Base-by-base conservation (phyloP, 768 basidiomycete species). In the Termitomyces sp. region DNA sequence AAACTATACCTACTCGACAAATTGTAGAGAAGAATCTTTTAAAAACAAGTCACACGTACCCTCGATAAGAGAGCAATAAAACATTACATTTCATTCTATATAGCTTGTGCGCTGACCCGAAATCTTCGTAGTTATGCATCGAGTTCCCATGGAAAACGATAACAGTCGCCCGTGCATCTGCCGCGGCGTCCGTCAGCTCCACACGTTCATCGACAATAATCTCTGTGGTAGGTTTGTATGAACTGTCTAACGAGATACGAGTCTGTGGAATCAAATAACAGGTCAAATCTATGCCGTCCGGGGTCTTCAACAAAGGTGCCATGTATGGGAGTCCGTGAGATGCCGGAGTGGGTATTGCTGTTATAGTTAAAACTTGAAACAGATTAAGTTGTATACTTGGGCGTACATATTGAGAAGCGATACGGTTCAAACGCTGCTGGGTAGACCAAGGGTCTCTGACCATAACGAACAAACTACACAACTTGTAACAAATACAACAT, bases 61-160 rank as follows among this genome's bases (percentile, higher is more conserved):
- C 94, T 57, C 95, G 78, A 70, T 98, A 98, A 46, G 91, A 93
- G 5, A 94, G 72, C 77, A 94, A 87, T 50, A 97, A 75, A 0
- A 95, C 92, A 64, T 95, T 94, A 67, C 90, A 95, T 20, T 85
- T 78, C 78, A 86, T 80, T 63, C 79, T 76, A 20, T 80, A 85
- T 64, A 95, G 89, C 34, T 85, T 73, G 31, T 75, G 73, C 0
- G 88, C 93, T 16, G 87, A 69, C 3, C 87, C 84, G 57, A 92
- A 77, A 1, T 90, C 79, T 65, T 93, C 88, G 4, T 91, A 91
- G 45, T 83, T 76, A 62, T 89, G 87, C 60, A 85, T 86, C 0
- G 82, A 85, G 61, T 91, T 89, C 2, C 94, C 95, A 65, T 96
- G 94, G 58, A 95, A 93, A 79, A 96, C 84, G 42, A 98, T 72